Conservation (phyloP, 768 basidiomycete genomes). For the Chiua virens region DNA sequence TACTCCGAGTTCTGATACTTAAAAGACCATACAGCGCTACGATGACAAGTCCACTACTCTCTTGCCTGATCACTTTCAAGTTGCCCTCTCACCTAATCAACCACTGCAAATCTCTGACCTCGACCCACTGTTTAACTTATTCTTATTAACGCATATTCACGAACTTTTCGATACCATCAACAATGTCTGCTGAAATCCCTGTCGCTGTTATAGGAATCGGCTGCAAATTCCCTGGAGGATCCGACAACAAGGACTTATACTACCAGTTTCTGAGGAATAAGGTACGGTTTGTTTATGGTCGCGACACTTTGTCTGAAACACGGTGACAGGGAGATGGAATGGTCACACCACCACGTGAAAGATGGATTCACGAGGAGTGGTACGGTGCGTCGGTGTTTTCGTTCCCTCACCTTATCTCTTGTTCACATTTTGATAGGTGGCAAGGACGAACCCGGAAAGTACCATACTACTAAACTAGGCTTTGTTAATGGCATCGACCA, state of each 20-base stretch:
- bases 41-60: not conserved
- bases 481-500: constrained; percentile 33
- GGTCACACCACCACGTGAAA: constrained; percentile 23
- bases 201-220: constrained; percentile 33
- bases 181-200: constrained; percentile 31
- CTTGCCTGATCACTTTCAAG: too few relatives aligned
- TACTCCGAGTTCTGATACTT: not conserved
- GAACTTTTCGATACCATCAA: constrained; percentile 3
- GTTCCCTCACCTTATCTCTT: not conserved
- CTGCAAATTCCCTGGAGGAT: constrained; percentile 34
- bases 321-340: constrained; percentile 31
- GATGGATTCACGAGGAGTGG: constrained; percentile 33
- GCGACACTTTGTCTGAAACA: not conserved
- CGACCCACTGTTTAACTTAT: not conserved
- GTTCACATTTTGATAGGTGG: constrained; percentile 12
- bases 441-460: constrained; percentile 33
- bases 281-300: constrained; percentile 6
- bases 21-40: not conserved
- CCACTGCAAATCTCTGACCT: not conserved
- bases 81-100: not conserved
- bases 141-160: not conserved
- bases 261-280: constrained; percentile 33
- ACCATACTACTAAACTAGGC: constrained; percentile 28
- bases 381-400: constrained; percentile 22
- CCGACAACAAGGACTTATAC: constrained; percentile 30